phyloP scores from a whole-genome alignment of 371 early-diverging fungal genomes.

The Mortierella sp. region DNA sequence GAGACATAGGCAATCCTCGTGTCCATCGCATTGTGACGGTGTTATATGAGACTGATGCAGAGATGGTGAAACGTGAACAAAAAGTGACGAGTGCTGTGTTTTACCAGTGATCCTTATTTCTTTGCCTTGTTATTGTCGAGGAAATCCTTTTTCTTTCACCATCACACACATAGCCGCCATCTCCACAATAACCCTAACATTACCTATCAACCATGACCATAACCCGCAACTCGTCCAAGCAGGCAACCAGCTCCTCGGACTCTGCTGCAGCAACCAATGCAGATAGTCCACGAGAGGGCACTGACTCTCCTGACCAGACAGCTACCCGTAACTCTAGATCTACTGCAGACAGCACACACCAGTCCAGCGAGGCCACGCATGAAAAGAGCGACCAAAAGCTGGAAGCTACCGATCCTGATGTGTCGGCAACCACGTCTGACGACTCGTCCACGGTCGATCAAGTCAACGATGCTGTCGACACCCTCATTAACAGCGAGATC shows the following conservation, averaged over 20 bases:
- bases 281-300: background rate
- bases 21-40: too few relatives aligned
- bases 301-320: background rate
- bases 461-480: conserved; percentile 18
- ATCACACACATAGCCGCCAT: background rate
- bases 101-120: too few relatives aligned
- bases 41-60: too few relatives aligned
- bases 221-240: conserved; percentile 27
- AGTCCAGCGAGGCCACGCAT: conserved; percentile 11
- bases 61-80: too few relatives aligned
- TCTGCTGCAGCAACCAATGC: conserved; percentile 11
- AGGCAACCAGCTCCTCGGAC: conserved; percentile 3
- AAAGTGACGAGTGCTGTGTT: too few relatives aligned
- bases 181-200: too few relatives aligned
- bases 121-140: background rate
- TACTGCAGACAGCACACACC: conserved; percentile 25
- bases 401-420: conserved; percentile 32
- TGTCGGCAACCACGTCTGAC: background rate
- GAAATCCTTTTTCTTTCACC: background rate
- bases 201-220: conserved; percentile 17
- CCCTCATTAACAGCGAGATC: conserved; percentile 20
- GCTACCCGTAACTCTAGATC: background rate
- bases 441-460: conserved; percentile 14
- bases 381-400: conserved; percentile 34
- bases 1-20: too few relatives aligned